Percentiles rank a stretch among this genome's conserved stretches.
These are phyloP conservation scores for Eimeria falciformis DNA, from an alignment of 169 alveolate species.

Conservation along the genomic window DNA sequence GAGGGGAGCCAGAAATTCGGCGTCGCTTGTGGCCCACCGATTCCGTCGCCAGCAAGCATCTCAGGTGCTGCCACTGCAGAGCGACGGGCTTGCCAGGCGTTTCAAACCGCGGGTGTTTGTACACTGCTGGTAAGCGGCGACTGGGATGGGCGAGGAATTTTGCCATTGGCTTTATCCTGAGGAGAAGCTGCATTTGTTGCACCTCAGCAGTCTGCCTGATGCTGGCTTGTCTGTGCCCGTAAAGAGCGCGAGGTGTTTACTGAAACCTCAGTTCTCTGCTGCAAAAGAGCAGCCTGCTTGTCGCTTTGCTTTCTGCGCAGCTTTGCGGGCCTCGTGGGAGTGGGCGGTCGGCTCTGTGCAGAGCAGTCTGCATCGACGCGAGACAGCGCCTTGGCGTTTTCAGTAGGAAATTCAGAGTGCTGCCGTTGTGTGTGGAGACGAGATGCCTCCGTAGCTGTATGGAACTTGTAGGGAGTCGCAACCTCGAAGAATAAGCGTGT, in stretches of 20 bases:
- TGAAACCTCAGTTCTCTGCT: too few relatives aligned
- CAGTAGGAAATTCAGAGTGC: conserved; percentile 16
- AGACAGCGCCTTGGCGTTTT: conserved; percentile 36
- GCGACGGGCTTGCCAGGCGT: conserved; percentile 27
- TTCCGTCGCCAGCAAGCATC: background rate
- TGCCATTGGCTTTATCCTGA: too few relatives aligned
- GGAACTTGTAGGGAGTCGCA: background rate
- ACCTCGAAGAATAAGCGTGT: background rate
- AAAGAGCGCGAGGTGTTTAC: too few relatives aligned
- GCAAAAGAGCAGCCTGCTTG: background rate
- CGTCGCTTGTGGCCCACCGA: background rate
- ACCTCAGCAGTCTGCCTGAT: too few relatives aligned
- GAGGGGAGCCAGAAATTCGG: background rate
- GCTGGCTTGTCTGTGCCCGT: too few relatives aligned
- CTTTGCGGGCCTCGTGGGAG: conserved; percentile 67
- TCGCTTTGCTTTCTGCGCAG: conserved; percentile 17
- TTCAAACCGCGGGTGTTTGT: background rate
- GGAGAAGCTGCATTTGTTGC: too few relatives aligned
- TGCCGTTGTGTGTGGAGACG: background rate
- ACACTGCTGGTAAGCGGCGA: conserved; percentile 43
- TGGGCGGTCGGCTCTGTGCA: conserved; percentile 63
- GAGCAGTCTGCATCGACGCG: conserved; percentile 60
- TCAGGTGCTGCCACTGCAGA: background rate
- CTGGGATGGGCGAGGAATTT: background rate
- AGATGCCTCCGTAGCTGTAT: background rate